Evolutionary conservation across 805 yeast species (phyloP).

Genomic region (Lachancea quebecensis): DNA sequence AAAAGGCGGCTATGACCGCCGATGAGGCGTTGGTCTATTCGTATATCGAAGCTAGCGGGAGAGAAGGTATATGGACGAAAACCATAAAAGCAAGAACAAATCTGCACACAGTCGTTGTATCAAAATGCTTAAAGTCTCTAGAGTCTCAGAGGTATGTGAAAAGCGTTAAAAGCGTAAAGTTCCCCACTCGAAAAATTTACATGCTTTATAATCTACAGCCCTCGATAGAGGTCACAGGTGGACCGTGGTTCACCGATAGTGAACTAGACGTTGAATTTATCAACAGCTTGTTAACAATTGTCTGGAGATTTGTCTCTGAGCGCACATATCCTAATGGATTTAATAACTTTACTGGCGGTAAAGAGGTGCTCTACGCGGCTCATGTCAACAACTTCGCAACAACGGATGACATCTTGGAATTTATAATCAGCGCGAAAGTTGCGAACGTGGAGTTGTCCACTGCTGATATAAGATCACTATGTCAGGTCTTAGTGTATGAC

Average conservation of each 20-base stretch:
- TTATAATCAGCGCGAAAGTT: conserved; percentile 63
- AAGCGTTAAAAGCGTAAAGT: conserved; percentile 82
- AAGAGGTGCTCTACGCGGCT: conserved; percentile 40
- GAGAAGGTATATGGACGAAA: conserved; percentile 96
- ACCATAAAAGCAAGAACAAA: conserved; percentile 84
- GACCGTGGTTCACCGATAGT: conserved; percentile 97
- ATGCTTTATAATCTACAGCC: conserved; percentile 94
- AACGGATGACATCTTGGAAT: conserved; percentile 66
- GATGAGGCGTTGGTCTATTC: conserved; percentile 91
- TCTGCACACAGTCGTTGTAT: conserved; percentile 85
- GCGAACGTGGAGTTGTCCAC: conserved; percentile 74
- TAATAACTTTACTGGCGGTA: conserved; percentile 25
- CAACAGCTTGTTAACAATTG: conserved; percentile 70
- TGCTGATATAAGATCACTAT: conserved; percentile 69
- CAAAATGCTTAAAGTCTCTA: conserved; percentile 69
- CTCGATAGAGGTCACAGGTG: conserved; percentile 93
- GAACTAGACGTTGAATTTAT: conserved; percentile 93
- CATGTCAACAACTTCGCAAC: conserved; percentile 59
- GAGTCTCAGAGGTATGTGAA: conserved; percentile 81
- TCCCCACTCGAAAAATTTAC: conserved; percentile 91
- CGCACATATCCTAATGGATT: conserved; percentile 72
- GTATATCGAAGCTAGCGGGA: conserved; percentile 82
- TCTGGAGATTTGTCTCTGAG: conserved; percentile 80
- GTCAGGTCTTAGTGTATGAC: conserved; percentile 83
- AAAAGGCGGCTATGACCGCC: conserved; percentile 66